phyloP scores from a whole-genome alignment of 2,329 filamentous ascomycete genomes.

The Graphilbum sp. region DNA sequence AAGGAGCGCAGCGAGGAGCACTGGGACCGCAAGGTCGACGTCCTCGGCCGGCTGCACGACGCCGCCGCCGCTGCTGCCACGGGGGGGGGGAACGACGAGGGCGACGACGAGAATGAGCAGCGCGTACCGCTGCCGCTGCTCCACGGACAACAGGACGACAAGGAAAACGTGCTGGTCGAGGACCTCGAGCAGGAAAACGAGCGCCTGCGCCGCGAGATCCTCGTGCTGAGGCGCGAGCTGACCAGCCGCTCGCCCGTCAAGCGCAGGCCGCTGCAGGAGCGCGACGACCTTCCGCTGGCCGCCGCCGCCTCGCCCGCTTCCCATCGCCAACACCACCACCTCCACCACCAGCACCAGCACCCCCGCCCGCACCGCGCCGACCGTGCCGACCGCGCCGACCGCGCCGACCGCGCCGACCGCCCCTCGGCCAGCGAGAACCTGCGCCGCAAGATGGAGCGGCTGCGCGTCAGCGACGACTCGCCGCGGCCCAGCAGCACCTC shows the following conservation, averaged over 20 bases:
- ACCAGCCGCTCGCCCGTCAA: conserved; percentile 46
- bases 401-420: conserved; percentile 5
- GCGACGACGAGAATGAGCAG: conserved; percentile 29
- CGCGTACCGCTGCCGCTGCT: too few species aligned
- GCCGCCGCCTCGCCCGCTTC: neutral
- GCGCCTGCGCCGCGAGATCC: conserved; percentile 46
- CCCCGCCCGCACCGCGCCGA: conserved; percentile 4
- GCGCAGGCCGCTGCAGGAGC: conserved; percentile 35
- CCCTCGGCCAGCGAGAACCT: too few species aligned
- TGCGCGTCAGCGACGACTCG: conserved; percentile 24
- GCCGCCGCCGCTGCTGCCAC: conserved; percentile 8
- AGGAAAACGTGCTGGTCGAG: conserved; percentile 46
- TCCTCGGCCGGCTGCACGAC: conserved; percentile 28
- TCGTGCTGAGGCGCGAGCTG: conserved; percentile 49
- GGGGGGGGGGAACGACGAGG: conserved; percentile 15
- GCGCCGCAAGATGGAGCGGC: conserved; percentile 30
- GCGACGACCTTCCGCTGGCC: conserved; percentile 25
- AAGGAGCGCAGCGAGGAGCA: conserved; percentile 68
- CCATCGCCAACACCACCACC: conserved; percentile 1
- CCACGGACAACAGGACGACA: too few species aligned
- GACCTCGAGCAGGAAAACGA: conserved; percentile 58
- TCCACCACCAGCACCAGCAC: conserved; percentile 2
- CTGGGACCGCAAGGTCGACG: conserved; percentile 64
- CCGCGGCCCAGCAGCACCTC: conserved; percentile 4
- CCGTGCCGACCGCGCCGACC: neutral